These are phyloP conservation scores for Apiospora kogelbergensis DNA, from an alignment of 2,329 filamentous ascomycete genomes.

Conservation along the genomic window DNA sequence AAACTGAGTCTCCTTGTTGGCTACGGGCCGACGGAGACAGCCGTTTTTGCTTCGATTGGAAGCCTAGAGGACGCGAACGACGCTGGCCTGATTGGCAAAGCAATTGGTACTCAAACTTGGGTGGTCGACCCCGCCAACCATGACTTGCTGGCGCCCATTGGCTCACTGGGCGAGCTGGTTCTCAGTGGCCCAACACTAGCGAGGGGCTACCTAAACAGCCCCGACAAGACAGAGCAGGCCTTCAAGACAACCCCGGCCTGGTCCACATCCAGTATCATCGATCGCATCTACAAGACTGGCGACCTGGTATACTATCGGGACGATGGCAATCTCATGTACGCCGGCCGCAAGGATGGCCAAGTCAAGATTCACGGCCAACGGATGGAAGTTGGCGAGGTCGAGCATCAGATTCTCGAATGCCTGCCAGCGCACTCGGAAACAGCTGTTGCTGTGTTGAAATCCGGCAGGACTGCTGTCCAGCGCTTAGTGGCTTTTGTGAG, in stretches of 20 bases:
- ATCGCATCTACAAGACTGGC: background rate
- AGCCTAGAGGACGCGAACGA: background rate
- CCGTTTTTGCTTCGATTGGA: background rate
- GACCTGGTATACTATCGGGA: background rate
- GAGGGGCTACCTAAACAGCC: conserved; percentile 40
- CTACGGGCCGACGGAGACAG: background rate
- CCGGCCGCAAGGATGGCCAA: conserved; percentile 3
- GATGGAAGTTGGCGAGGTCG: background rate
- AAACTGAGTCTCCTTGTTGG: background rate
- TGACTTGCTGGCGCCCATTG: conserved; percentile 18
- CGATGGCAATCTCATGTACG: background rate
- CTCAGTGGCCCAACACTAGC: conserved; percentile 34
- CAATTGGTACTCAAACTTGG: conserved; percentile 9
- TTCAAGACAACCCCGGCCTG: conserved; percentile 28
- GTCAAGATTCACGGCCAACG: conserved; percentile 8
- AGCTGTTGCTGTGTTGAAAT: background rate
- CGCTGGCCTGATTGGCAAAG: background rate
- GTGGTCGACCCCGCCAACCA: conserved; percentile 17
- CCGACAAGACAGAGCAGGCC: conserved; percentile 36
- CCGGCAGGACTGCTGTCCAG: background rate
- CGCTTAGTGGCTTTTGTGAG: background rate
- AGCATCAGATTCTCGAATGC: background rate
- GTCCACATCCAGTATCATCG: background rate
- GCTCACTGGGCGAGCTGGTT: conserved; percentile 20
- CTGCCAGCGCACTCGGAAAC: background rate